phyloP scores from a whole-genome alignment of 495 filamentous ascomycete genomes.

The Beverwykella pulmonaria region DNA sequence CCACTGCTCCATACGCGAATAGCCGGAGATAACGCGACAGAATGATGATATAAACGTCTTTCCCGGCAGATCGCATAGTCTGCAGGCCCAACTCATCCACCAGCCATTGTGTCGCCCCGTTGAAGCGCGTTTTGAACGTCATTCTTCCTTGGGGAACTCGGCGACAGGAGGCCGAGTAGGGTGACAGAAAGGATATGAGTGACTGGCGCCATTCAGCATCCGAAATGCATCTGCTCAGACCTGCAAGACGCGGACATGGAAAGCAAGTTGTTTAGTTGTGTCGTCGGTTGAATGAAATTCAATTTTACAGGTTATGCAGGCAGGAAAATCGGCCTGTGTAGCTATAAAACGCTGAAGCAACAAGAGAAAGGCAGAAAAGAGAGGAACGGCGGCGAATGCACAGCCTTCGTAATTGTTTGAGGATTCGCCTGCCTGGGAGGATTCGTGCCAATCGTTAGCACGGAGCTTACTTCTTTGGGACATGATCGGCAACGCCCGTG shows the following conservation, averaged over 20 bases:
- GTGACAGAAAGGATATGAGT: not conserved
- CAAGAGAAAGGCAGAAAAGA: not conserved
- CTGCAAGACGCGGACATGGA: no score
- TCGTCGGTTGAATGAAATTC: no score
- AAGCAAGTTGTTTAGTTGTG: no score
- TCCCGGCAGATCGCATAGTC: constrained; percentile 22
- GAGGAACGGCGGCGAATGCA: not conserved
- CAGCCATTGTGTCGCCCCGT: constrained; percentile 16
- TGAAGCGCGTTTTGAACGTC: not conserved
- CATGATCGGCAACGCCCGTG: not conserved
- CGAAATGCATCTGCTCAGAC: not conserved
- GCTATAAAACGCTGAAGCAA: not conserved
- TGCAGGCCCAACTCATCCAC: constrained; percentile 30
- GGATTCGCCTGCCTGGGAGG: not conserved
- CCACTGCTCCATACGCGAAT: constrained; percentile 76
- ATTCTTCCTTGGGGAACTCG: not conserved
- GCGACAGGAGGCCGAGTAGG: not conserved
- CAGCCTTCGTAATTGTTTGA: not conserved
- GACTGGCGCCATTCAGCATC: not conserved
- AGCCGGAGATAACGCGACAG: constrained; percentile 75
- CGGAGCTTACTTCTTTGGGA: not conserved
- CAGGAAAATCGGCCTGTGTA: not conserved
- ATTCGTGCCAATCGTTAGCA: not conserved
- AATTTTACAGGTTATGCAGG: no score
- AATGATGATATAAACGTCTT: constrained; percentile 58